These are phyloP conservation scores for Debaryomyces tyrocola DNA, from an alignment of 805 yeast genomes.

Conservation along the genomic window DNA sequence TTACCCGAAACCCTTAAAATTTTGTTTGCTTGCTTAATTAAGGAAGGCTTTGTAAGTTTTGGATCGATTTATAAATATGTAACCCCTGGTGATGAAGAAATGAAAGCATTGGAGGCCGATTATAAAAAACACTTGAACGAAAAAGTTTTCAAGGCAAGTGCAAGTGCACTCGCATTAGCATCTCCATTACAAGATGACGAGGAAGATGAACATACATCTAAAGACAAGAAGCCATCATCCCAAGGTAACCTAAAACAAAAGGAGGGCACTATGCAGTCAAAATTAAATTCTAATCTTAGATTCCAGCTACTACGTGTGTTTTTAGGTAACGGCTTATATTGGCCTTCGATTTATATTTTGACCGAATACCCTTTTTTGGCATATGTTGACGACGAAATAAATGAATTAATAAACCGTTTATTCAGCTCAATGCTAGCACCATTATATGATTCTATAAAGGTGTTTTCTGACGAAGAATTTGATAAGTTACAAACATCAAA, in stretches of 20 bases:
- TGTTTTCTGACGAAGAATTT: conserved; percentile 19
- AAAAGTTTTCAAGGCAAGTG: conserved; percentile 58
- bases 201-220: conserved; percentile 41
- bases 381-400: conserved; percentile 49
- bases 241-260: conserved; percentile 11
- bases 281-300: conserved; percentile 21
- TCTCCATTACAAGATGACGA: conserved; percentile 77
- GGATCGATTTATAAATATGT: conserved; percentile 59
- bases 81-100: conserved; percentile 50
- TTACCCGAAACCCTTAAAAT: conserved; percentile 44
- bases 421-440: conserved; percentile 52
- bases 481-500: conserved; percentile 20
- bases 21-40: conserved; percentile 57
- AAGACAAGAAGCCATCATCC: conserved; percentile 8
- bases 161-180: conserved; percentile 83
- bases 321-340: conserved; percentile 58
- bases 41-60: conserved; percentile 64
- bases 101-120: conserved; percentile 42
- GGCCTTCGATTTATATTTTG: conserved; percentile 61
- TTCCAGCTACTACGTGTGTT: conserved; percentile 50
- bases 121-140: conserved; percentile 52
- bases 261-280: conserved; percentile 12
- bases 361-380: conserved; percentile 63
- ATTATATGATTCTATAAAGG: conserved; percentile 30
- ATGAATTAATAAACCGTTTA: conserved; percentile 48